phyloP scores from a whole-genome alignment of 768 basidiomycete species.

The Suillus placidus region DNA sequence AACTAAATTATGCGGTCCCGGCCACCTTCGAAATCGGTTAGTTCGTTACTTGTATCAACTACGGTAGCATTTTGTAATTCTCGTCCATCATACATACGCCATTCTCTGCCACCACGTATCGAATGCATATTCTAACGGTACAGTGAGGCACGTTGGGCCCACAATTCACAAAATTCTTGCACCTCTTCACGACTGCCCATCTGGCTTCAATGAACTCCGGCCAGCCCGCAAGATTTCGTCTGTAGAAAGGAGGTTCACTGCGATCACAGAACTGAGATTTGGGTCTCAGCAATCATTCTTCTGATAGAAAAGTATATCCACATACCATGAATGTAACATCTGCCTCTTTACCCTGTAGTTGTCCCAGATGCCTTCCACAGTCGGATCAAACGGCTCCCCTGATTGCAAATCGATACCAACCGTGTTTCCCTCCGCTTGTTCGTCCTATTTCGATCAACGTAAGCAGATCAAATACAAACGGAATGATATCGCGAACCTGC shows the following conservation, averaged over 20 bases:
- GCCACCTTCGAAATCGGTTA: background rate
- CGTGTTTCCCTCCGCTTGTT: constrained; percentile 89
- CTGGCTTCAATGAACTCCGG: constrained; percentile 83
- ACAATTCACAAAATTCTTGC: constrained; percentile 14
- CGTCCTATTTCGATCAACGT: constrained; percentile 58
- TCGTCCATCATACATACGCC: constrained; percentile 3
- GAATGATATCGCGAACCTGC: constrained; percentile 55
- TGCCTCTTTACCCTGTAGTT: constrained; percentile 99
- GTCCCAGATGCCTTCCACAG: constrained; percentile 96
- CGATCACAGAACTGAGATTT: constrained; percentile 79
- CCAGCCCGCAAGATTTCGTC: constrained; percentile 95
- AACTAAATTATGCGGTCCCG: constrained; percentile 2
- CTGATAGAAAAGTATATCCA: constrained; percentile 20
- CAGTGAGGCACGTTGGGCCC: constrained; percentile 11
- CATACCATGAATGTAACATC: constrained; percentile 95
- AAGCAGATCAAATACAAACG: constrained; percentile 18
- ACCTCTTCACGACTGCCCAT: constrained; percentile 56
- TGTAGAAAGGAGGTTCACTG: constrained; percentile 90
- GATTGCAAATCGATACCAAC: constrained; percentile 92
- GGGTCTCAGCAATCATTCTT: constrained; percentile 30
- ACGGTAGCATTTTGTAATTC: constrained; percentile 11
- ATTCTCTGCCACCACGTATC: background rate
- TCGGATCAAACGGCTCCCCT: constrained; percentile 96
- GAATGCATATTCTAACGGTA: background rate
- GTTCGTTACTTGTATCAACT: constrained; percentile 4